A percentile compares a stretch with the other conserved stretches of the same genome.
These are phyloP conservation scores for Eucalyptus shirleyi DNA, from an alignment of 345 rosid species.

Conservation along the genomic window DNA sequence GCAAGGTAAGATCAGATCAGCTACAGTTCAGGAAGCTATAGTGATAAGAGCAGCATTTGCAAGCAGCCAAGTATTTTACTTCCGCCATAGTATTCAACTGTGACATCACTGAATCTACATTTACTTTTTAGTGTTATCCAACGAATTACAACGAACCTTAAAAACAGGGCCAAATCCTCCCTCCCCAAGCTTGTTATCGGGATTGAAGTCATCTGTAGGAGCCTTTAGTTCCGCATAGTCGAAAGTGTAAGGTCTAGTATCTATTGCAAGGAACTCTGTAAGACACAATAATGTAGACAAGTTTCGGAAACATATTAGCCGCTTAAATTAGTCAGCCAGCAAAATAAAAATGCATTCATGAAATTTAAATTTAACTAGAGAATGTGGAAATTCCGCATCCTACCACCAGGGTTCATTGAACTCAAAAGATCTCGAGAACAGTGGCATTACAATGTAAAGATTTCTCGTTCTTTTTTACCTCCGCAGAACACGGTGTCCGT, in stretches of 20 bases:
- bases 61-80: background rate
- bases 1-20: background rate
- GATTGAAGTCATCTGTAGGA: slow-evolving; percentile 53
- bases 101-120: background rate
- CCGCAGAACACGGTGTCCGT: background rate
- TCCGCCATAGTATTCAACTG: background rate
- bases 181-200: slow-evolving; percentile 67
- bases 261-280: slow-evolving; percentile 36
- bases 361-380: background rate
- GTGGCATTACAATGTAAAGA: background rate
- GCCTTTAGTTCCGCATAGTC: slow-evolving; percentile 40
- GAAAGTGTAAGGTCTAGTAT: slow-evolving; percentile 47
- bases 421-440: background rate
- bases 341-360: background rate
- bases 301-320: background rate
- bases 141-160: background rate
- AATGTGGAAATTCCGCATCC: background rate
- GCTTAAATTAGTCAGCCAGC: background rate
- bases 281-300: background rate
- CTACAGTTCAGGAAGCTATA: background rate
- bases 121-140: background rate
- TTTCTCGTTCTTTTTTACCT: background rate
- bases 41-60: background rate
- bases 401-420: background rate
- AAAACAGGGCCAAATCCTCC: slow-evolving; percentile 85